A percentile compares a stretch with the other conserved stretches of the same genome.
phyloP scores from a whole-genome alignment of 2,329 filamentous ascomycete species.

The Apiospora sp. region DNA sequence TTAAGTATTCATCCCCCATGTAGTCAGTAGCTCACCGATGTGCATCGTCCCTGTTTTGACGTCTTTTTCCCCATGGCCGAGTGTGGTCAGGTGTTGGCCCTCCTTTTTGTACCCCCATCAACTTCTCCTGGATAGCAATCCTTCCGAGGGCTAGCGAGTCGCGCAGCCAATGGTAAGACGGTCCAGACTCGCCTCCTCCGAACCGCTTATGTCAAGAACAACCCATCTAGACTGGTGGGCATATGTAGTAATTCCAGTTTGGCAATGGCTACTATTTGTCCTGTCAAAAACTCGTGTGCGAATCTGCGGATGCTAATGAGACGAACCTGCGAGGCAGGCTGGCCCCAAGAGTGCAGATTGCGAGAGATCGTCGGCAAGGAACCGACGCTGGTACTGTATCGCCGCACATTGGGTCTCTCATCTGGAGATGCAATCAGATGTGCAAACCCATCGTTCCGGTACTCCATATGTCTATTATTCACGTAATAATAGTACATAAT shows the following conservation, averaged over 20 bases:
- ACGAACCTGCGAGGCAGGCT: neutral
- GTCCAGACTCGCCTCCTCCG: neutral
- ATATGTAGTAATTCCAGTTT: neutral
- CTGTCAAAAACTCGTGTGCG: neutral
- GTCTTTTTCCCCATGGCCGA: too few relatives aligned
- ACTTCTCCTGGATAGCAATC: neutral
- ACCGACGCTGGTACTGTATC: too few relatives aligned
- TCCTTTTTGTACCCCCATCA: neutral
- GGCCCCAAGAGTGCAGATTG: neutral
- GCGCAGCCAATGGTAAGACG: neutral
- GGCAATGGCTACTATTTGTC: too few relatives aligned
- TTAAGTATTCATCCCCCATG: too few relatives aligned
- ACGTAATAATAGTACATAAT: neutral
- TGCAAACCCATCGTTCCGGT: neutral
- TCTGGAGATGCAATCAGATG: neutral
- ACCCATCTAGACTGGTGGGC: neutral
- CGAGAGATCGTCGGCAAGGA: too few relatives aligned
- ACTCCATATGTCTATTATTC: neutral
- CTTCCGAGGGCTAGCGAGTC: conserved; percentile 7
- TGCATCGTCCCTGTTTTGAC: too few relatives aligned
- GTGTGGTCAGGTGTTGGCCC: neutral
- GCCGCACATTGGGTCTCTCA: neutral
- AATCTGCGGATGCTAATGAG: neutral
- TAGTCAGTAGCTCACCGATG: too few relatives aligned
- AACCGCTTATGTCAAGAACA: neutral